Evolutionary conservation across 139 green algal species (phyloP).

Genomic region (Chlamydomonas sphaeroides): DNA sequence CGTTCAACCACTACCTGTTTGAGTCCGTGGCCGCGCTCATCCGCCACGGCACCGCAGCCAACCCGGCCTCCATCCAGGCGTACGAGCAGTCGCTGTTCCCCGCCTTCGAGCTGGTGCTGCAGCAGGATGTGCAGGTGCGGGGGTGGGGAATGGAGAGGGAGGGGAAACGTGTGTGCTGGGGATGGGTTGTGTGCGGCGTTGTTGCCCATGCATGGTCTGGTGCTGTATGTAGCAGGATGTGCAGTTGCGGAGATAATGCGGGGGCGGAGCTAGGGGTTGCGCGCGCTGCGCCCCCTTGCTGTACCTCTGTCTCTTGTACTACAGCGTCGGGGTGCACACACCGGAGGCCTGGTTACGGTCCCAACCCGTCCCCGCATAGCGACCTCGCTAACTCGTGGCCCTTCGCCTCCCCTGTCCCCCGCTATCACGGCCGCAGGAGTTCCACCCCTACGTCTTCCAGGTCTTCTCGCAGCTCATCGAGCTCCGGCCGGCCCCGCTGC

Average conservation of each 20-base stretch:
- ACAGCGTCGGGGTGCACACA: too few species aligned
- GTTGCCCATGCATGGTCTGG: too few species aligned
- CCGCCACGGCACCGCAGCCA: slow-evolving; percentile 45
- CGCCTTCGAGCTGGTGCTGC: slow-evolving; percentile 91
- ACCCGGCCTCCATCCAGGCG: slow-evolving; percentile 60
- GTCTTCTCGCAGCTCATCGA: slow-evolving; percentile 94
- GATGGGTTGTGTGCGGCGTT: too few species aligned
- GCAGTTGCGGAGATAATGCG: too few species aligned
- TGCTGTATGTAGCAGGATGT: too few species aligned
- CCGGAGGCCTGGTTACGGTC: too few species aligned
- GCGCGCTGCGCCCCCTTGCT: too few species aligned
- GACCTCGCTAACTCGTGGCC: not conserved
- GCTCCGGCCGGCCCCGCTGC: slow-evolving; percentile 70
- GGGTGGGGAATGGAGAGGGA: too few species aligned
- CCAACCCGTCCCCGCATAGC: too few species aligned
- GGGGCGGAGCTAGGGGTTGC: too few species aligned
- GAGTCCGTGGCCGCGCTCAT: slow-evolving; percentile 94
- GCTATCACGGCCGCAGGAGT: slow-evolving; percentile 70
- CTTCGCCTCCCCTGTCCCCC: not conserved
- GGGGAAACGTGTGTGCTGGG: too few species aligned
- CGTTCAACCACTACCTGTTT: slow-evolving; percentile 99
- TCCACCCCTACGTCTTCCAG: slow-evolving; percentile 94
- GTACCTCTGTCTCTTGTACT: too few species aligned
- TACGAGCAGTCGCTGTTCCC: slow-evolving; percentile 93
- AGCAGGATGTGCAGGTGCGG: slow-evolving; percentile 80